Evolutionary conservation across 2,329 filamentous ascomycete genomes (phyloP), one percentile per base, ranked within the genome.

Genomic region (Westerdykella sp.): DNA sequence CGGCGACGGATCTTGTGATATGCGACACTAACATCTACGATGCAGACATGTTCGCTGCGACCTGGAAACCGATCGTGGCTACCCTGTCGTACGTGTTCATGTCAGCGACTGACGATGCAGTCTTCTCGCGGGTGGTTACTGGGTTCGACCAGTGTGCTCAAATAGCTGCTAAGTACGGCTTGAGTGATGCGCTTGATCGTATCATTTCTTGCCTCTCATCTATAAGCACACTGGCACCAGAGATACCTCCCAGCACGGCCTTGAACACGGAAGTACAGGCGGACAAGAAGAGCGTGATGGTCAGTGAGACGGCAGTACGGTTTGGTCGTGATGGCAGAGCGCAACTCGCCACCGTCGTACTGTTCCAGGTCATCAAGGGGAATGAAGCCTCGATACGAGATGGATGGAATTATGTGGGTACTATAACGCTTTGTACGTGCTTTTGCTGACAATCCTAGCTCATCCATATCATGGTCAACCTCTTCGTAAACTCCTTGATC

Each of bases 31-130:
- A 96, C 61, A 82, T 95, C 32, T 98, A 88, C 66, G 94, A 98
- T 66, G 87, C 90, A 4, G 90, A 98, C 62, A 96, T 98, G 87
- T 98, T 98, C 65, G 83, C 85, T 44, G 85, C 89, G 16, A 96
- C 90, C 0, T 98, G 94, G 93, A 89, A 81, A 62, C 91, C 94
- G 0, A 89, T 98, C 39, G 78, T 98, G 31, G 90, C 93, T 3
- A 97, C 94, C 0, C 73, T 98, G 42, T 94, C 93, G 11, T 98
- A 97, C 62, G 93, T 98, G 3, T 98, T 98, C 72, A 95, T 97
- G 84, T 97, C 91, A 30, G 94, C 94, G 13, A 95, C 89, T 0
- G 94, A 98, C 60, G 93, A 98, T 64, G 81, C 91, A 0, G 93
- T 98, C 3, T 98, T 95, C 63, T 87, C 87, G 30, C 81, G 93